phyloP scores from a whole-genome alignment of 306 rosid genomes.

The Malus sylvestris region DNA sequence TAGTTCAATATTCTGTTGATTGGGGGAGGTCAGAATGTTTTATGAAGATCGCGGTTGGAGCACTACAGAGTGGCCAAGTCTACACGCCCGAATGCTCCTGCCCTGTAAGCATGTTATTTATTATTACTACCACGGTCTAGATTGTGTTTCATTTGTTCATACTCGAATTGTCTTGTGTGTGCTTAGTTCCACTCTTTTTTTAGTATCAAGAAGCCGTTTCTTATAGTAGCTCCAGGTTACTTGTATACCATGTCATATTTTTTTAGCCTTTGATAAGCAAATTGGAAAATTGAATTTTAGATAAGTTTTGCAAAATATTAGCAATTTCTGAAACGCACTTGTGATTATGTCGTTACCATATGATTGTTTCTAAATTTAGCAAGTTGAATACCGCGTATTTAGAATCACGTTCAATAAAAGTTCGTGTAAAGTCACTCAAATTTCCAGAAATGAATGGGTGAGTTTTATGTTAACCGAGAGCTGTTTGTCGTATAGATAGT shows the following conservation, averaged over 20 bases:
- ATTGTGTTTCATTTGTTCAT: slow-evolving; percentile 67
- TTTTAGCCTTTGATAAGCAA: slow-evolving; percentile 30
- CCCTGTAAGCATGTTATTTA: slow-evolving; percentile 83
- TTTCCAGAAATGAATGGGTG: too few species aligned
- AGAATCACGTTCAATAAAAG: not conserved
- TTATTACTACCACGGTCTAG: slow-evolving; percentile 50
- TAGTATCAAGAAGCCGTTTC: slow-evolving; percentile 38
- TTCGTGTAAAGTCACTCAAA: not conserved
- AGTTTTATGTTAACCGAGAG: too few species aligned
- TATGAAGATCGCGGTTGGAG: slow-evolving; percentile 32
- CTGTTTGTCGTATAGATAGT: too few species aligned
- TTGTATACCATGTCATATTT: slow-evolving; percentile 32
- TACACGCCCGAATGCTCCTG: slow-evolving; percentile 66
- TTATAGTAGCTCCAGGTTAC: slow-evolving; percentile 41
- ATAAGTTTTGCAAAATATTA: slow-evolving; percentile 8
- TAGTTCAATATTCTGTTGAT: slow-evolving; percentile 23
- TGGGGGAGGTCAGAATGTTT: slow-evolving; percentile 20
- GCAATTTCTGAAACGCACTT: slow-evolving; percentile 2
- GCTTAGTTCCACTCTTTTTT: slow-evolving; percentile 20
- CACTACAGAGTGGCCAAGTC: slow-evolving; percentile 30
- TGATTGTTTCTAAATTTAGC: not conserved
- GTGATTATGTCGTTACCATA: not conserved
- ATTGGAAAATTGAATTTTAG: slow-evolving; percentile 23
- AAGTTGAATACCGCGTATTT: not conserved
- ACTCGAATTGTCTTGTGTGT: slow-evolving; percentile 61